Conservation (phyloP, 176 grass and related monocot species). For the Rhynchospora pubera region DNA sequence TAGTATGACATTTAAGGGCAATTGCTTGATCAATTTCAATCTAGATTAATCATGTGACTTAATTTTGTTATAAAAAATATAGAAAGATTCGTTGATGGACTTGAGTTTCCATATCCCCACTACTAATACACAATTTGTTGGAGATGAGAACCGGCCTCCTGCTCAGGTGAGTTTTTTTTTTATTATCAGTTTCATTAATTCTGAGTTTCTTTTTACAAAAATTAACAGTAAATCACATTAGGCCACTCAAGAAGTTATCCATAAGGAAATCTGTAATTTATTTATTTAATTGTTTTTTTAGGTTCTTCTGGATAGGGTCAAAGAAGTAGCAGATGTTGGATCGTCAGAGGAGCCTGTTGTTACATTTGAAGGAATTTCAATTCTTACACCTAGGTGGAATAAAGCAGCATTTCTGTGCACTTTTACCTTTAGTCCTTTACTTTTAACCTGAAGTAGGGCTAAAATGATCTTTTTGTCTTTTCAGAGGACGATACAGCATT, state of each 20-base stretch:
- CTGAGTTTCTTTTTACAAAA: neutral
- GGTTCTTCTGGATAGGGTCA: conserved; percentile 67
- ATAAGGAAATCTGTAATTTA: neutral
- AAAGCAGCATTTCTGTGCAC: conserved; percentile 1
- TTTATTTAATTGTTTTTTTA: conserved; percentile 30
- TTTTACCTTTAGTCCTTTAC: neutral
- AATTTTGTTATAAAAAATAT: conserved; percentile 14
- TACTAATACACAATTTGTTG: conserved; percentile 72
- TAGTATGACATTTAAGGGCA: neutral
- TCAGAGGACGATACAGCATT: conserved; percentile 81
- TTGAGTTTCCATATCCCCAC: conserved; percentile 86
- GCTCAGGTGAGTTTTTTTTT: conserved; percentile 52
- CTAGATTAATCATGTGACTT: neutral
- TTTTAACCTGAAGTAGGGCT: neutral
- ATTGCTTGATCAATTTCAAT: neutral
- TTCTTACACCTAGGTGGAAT: conserved; percentile 84
- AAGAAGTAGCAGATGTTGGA: conserved; percentile 46
- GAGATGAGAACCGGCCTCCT: conserved; percentile 63
- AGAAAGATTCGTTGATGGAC: conserved; percentile 97
- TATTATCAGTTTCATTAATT: conserved; percentile 1
- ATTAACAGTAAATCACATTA: neutral
- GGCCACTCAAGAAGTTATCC: neutral
- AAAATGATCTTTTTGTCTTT: neutral
- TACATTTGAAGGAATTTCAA: conserved; percentile 89
- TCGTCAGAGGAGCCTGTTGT: conserved; percentile 76